Percentiles rank a stretch among this genome's conserved stretches.
Evolutionary conservation across 306 rosid genomes (phyloP).

Genomic region (Carpinus viminea): DNA sequence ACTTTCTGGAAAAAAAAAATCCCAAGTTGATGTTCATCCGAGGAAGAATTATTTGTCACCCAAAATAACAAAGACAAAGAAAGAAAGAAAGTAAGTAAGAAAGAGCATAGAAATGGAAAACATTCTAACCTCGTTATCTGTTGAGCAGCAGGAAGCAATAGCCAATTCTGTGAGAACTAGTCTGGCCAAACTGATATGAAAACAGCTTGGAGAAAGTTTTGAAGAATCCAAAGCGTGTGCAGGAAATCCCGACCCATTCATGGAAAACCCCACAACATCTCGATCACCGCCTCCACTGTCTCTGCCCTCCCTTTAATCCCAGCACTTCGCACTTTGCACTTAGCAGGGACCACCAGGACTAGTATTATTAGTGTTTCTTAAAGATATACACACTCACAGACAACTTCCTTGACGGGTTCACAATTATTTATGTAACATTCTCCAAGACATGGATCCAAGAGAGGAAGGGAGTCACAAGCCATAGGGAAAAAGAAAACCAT

Average conservation of each 20-base stretch:
- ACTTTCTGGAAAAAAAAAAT: background rate
- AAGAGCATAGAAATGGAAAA: slow-evolving; percentile 7
- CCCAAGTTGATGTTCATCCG: background rate
- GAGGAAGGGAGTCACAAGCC: background rate
- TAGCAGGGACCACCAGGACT: background rate
- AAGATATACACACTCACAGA: background rate
- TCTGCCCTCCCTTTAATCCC: slow-evolving; percentile 30
- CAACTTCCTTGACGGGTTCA: slow-evolving; percentile 15
- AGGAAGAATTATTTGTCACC: background rate
- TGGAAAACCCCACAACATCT: slow-evolving; percentile 33
- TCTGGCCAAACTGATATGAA: slow-evolving; percentile 28
- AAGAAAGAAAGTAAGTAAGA: background rate
- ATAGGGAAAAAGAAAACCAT: background rate
- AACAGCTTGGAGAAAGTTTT: slow-evolving; percentile 20
- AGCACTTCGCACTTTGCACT: slow-evolving; percentile 25
- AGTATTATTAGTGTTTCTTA: background rate
- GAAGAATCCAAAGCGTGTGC: slow-evolving; percentile 32
- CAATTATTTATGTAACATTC: background rate
- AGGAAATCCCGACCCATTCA: slow-evolving; percentile 26
- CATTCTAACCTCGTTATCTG: slow-evolving; percentile 36
- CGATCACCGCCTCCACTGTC: slow-evolving; percentile 39
- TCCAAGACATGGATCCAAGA: slow-evolving; percentile 21
- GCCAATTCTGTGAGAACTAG: slow-evolving; percentile 7
- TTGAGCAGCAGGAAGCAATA: slow-evolving; percentile 31
- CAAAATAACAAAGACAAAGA: slow-evolving; percentile 3